A percentile compares a stretch with the other conserved stretches of the same genome.
phyloP scores from a whole-genome alignment of 768 basidiomycete genomes.

The Tulasnella calospora region DNA sequence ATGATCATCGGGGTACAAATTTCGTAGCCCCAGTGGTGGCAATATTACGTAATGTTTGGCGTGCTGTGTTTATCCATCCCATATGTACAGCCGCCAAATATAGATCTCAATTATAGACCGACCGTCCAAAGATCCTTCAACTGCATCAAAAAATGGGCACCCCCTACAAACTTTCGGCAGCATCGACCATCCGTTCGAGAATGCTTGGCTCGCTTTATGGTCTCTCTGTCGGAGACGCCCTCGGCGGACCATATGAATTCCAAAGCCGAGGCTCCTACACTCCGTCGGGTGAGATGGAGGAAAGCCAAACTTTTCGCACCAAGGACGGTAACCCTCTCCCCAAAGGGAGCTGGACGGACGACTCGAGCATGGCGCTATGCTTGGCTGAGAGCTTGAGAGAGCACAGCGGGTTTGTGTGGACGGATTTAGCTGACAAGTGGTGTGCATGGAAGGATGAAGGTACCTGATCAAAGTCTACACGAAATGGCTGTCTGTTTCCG shows the following conservation, averaged over 20 bases:
- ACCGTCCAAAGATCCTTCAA: neutral
- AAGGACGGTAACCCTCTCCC: conserved; percentile 21
- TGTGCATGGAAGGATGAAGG: neutral
- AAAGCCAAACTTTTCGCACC: conserved; percentile 15
- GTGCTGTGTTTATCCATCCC: no score
- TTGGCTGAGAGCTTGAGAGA: conserved; percentile 1
- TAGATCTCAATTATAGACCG: no score
- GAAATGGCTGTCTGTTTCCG: no score
- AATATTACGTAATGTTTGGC: no score
- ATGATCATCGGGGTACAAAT: no score
- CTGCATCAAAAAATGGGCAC: neutral
- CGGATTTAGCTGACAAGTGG: conserved; percentile 14
- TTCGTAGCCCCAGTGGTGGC: no score
- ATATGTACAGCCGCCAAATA: no score
- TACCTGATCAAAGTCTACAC: no score
- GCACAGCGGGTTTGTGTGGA: conserved; percentile 18
- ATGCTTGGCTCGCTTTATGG: conserved; percentile 27
- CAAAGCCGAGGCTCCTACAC: conserved; percentile 17
- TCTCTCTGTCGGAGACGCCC: conserved; percentile 24
- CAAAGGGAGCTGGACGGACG: conserved; percentile 29
- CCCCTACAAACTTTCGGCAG: neutral
- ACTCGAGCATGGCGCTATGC: conserved; percentile 24
- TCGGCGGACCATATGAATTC: conserved; percentile 28
- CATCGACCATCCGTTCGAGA: conserved; percentile 18
- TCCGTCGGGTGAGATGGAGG: conserved; percentile 18